These are phyloP conservation scores for Tricholoma saponaceum DNA, from an alignment of 768 basidiomycete genomes.

Conservation along the genomic window DNA sequence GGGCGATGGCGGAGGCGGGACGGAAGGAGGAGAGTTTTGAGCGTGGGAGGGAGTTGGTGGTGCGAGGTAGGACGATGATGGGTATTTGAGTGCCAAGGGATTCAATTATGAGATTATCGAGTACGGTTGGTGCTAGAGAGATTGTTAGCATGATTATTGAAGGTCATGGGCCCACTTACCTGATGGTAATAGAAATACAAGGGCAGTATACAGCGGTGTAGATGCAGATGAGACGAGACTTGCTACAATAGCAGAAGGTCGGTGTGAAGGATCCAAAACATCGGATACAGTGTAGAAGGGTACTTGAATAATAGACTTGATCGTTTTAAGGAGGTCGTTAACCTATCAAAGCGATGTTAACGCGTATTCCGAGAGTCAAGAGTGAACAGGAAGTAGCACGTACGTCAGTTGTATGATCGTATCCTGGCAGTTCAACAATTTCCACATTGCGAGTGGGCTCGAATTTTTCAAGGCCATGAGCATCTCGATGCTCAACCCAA, in stretches of 20 bases:
- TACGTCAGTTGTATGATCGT: conserved; percentile 43
- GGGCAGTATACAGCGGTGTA: conserved; percentile 56
- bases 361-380: background rate
- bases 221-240: conserved; percentile 54
- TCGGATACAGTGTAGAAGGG: conserved; percentile 53
- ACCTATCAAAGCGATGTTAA: conserved; percentile 21
- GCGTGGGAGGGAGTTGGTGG: conserved; percentile 26
- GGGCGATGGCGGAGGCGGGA: conserved; percentile 44
- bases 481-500: conserved; percentile 66
- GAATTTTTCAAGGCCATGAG: conserved; percentile 60
- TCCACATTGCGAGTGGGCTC: conserved; percentile 66
- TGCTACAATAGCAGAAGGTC: conserved; percentile 47
- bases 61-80: conserved; percentile 48
- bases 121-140: conserved; percentile 27
- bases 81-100: conserved; percentile 51
- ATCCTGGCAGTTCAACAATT: conserved; percentile 47
- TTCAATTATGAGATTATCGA: conserved; percentile 46
- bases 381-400: background rate
- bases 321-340: conserved; percentile 25
- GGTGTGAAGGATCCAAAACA: conserved; percentile 48
- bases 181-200: conserved; percentile 49
- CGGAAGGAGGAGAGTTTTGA: conserved; percentile 51
- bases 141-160: conserved; percentile 6
- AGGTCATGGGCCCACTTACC: conserved; percentile 28
- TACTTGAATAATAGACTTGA: conserved; percentile 43